These are phyloP conservation scores for Talaromyces sp. DNA, from an alignment of 2,329 filamentous ascomycete genomes.

Conservation along the genomic window DNA sequence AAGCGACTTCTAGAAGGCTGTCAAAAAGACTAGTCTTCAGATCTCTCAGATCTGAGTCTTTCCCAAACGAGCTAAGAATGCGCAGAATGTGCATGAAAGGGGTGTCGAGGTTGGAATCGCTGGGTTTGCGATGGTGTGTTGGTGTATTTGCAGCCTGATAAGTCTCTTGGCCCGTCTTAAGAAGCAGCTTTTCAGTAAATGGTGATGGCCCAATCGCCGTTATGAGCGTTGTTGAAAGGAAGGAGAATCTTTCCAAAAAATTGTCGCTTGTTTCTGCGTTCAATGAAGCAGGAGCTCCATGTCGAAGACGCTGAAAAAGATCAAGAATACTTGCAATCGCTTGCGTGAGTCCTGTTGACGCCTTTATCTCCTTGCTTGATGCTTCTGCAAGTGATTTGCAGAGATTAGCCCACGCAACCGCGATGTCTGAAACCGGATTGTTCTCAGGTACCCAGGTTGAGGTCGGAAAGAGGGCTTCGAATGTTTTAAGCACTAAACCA, in stretches of 20 bases:
- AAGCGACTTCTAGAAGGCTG: conserved; percentile 28
- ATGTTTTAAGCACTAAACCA: conserved; percentile 58
- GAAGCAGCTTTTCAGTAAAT: conserved; percentile 48
- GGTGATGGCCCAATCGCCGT: conserved; percentile 46
- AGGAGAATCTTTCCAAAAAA: conserved; percentile 49
- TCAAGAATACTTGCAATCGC: conserved; percentile 71
- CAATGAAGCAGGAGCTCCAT: conserved; percentile 42
- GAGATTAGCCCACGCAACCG: conserved; percentile 59
- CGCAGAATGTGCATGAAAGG: conserved; percentile 38
- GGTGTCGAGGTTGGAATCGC: conserved; percentile 26
- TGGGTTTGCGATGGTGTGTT: conserved; percentile 25
- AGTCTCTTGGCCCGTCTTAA: conserved; percentile 52
- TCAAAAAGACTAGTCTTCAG: conserved; percentile 27
- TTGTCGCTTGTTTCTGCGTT: conserved; percentile 22
- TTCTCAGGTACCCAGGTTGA: conserved; percentile 46
- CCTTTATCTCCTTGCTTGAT: conserved; percentile 81
- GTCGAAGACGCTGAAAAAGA: conserved; percentile 67
- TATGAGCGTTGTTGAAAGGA: conserved; percentile 49
- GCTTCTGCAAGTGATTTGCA: conserved; percentile 57
- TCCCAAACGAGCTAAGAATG: conserved; percentile 23
- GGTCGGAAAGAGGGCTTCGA: conserved; percentile 51
- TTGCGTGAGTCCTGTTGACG: conserved; percentile 74
- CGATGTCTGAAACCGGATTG: conserved; percentile 41
- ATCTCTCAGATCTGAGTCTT: conserved; percentile 16
- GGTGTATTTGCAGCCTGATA: conserved; percentile 44